Base-by-base conservation (phyloP, 768 basidiomycete genomes). In the Sarcodon aspratus region DNA sequence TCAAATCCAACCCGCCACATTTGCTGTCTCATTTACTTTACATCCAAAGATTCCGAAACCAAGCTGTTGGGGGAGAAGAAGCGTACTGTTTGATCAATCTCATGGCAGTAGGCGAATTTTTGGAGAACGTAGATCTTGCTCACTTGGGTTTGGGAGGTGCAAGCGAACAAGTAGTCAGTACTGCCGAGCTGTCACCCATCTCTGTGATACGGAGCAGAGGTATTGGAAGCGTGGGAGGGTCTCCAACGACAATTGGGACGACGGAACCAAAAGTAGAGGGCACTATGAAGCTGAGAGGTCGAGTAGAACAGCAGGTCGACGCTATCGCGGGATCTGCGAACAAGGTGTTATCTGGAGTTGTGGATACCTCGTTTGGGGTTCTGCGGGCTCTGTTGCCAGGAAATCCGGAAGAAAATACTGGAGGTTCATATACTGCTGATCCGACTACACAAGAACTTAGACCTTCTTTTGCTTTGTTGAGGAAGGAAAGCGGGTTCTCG, bases 21-120 rank as follows among this genome's bases (percentile, higher is more conserved):
- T 74, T 98, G 0, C 69, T 93, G 54, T 71, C 87, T 56, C 74
- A 82, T 67, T 59, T 94, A 52, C 66, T 83, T 51, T 74, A 74
- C 67, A 73, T 80, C 34, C 72, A 82, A 55, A 68, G 80, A 31
- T 82, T 80, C 57, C 58, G 78, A 36, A 74, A 78, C 48, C 73
- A 76, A 48, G 60, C 67, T 1, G 60, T 76, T 3, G 79, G 56
- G 3, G 93, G 93, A 2, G 92, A 97, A 59, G 88, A 90, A 57
- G 82, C 80, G 44, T 99, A 93, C 58, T 97, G 93, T 50, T 73
- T 95, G 36, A 87, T 97, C 62, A 98, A 96, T 64, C 70, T 96
- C 36, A 80, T 94, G 72, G 95, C 95, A 9, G 93, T 95, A 6
- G 89, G 88, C 1, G 94, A 97, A 61, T 99, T 97, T 62, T 70